Conservation (phyloP, 257 asterid species). For the Ophiorrhiza pumila region DNA sequence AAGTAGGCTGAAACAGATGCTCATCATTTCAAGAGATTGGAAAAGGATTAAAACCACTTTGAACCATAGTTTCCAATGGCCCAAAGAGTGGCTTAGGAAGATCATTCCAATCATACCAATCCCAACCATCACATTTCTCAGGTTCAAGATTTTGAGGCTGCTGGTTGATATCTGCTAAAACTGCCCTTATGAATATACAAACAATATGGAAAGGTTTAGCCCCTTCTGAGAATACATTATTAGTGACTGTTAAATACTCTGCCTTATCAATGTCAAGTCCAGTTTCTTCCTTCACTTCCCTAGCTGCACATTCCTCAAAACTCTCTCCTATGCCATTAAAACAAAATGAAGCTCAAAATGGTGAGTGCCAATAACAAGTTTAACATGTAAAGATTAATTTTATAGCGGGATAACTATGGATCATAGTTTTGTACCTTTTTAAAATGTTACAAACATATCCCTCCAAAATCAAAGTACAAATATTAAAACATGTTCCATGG, state of each 20-base stretch:
- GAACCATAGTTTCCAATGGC: constrained; percentile 43
- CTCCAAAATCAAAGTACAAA: too few relatives aligned
- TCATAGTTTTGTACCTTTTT: not conserved
- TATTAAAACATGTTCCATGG: not conserved
- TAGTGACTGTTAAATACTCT: constrained; percentile 44
- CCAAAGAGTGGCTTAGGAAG: constrained; percentile 63
- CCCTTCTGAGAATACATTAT: constrained; percentile 29
- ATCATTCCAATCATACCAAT: constrained; percentile 65
- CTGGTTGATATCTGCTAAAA: constrained; percentile 33
- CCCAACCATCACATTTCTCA: constrained; percentile 77
- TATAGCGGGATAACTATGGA: too few relatives aligned
- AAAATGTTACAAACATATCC: too few relatives aligned
- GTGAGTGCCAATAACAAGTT: not conserved
- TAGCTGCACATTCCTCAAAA: constrained; percentile 58
- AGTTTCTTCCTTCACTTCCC: constrained; percentile 77
- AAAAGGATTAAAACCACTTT: constrained; percentile 48
- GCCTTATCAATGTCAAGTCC: constrained; percentile 42
- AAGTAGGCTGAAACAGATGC: not conserved
- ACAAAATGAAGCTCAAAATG: not conserved
- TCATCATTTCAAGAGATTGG: constrained; percentile 15
- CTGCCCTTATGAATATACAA: constrained; percentile 51
- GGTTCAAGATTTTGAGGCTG: constrained; percentile 57
- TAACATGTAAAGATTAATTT: too few relatives aligned
- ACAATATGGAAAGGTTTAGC: constrained; percentile 45
- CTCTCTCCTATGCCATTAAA: constrained; percentile 21